Evolutionary conservation across 2,329 filamentous ascomycete species (phyloP).

Genomic region (Lithohypha guttulata): DNA sequence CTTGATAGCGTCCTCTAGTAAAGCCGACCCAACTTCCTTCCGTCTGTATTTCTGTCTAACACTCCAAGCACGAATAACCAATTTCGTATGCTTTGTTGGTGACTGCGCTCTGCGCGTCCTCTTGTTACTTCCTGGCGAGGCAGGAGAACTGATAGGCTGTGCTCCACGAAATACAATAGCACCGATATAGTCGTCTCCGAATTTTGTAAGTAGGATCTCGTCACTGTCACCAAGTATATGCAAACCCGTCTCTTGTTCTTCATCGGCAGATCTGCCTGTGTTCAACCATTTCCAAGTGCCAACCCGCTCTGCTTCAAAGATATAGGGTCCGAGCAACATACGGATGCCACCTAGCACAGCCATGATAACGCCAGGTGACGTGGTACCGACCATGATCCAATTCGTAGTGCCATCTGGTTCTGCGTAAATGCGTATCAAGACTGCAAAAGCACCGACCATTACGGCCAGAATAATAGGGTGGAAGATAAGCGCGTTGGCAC

Average conservation of each 20-base stretch:
- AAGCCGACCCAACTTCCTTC: slow-evolving; percentile 58
- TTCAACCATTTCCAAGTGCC: slow-evolving; percentile 51
- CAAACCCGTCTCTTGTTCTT: slow-evolving; percentile 22
- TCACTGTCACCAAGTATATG: slow-evolving; percentile 38
- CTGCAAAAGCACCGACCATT: slow-evolving; percentile 29
- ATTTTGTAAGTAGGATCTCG: slow-evolving; percentile 54
- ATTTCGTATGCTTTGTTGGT: slow-evolving; percentile 9
- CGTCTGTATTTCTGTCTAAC: slow-evolving; percentile 58
- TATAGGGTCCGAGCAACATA: slow-evolving; percentile 51
- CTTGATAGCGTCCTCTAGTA: slow-evolving; percentile 63
- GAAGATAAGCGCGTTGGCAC: slow-evolving; percentile 52
- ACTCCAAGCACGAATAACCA: slow-evolving; percentile 69
- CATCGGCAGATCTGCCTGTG: slow-evolving; percentile 26
- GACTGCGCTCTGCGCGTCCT: slow-evolving; percentile 13
- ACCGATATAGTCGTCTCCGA: slow-evolving; percentile 59
- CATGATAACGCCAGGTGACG: slow-evolving; percentile 53
- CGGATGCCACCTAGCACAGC: slow-evolving; percentile 52
- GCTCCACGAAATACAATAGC: slow-evolving; percentile 48
- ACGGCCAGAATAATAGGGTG: slow-evolving; percentile 42
- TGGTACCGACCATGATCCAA: slow-evolving; percentile 45
- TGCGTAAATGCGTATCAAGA: slow-evolving; percentile 33
- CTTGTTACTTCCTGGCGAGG: slow-evolving; percentile 9
- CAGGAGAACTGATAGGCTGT: slow-evolving; percentile 2
- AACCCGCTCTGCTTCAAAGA: slow-evolving; percentile 50
- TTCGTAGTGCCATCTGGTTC: slow-evolving; percentile 33